Conservation (phyloP, 1,139 yeast genomes). For the Yamadazyma sp. region DNA sequence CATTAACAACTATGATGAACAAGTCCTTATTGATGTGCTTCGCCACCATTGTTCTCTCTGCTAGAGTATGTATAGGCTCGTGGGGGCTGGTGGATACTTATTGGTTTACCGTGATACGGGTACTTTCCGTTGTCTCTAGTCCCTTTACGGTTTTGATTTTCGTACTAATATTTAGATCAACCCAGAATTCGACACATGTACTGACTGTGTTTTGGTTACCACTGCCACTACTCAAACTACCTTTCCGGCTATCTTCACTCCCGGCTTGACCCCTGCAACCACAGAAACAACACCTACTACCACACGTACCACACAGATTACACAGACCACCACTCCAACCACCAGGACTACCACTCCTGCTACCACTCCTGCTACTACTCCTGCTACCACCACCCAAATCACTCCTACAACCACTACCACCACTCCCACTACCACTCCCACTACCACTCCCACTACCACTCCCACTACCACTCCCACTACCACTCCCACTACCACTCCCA, state of each 20-base stretch:
- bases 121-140: too few relatives aligned
- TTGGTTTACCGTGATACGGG: too few relatives aligned
- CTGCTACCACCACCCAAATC: conserved; percentile 9
- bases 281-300: background rate
- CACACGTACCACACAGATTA: conserved; percentile 2
- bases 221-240: conserved; percentile 21
- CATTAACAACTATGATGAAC: background rate
- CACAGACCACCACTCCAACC: background rate
- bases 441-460: conserved; percentile 1
- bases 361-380: too few relatives aligned
- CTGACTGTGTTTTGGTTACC: conserved; percentile 25
- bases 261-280: conserved; percentile 1
- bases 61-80: conserved; percentile 9
- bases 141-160: too few relatives aligned
- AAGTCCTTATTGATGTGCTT: background rate
- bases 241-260: conserved; percentile 20
- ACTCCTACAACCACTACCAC: background rate
- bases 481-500: too few relatives aligned
- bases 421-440: conserved; percentile 1
- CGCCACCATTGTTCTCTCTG: conserved; percentile 2
- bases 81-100: background rate
- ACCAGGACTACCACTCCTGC: too few relatives aligned
- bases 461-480: background rate
- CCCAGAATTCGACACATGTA: conserved; percentile 23
- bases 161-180: conserved; percentile 20